Conservation (phyloP, 306 rosid genomes). For the Phaseolus lunatus region DNA sequence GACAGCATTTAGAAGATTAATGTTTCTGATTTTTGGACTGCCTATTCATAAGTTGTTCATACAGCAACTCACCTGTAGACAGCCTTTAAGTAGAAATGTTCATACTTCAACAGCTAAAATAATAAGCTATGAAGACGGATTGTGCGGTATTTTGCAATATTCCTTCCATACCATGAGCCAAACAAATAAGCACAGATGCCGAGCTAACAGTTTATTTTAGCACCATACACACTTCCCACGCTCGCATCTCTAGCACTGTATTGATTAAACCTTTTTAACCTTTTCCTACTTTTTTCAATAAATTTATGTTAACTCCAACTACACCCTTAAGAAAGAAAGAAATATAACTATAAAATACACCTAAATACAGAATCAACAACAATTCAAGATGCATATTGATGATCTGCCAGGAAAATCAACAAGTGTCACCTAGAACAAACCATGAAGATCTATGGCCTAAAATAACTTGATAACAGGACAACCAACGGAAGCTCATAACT, state of each 20-base stretch:
- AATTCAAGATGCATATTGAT: constrained; percentile 31
- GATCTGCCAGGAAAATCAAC: constrained; percentile 31
- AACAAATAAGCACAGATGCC: too few species aligned
- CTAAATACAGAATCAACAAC: constrained; percentile 18
- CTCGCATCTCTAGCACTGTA: constrained; percentile 11
- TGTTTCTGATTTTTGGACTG: background rate
- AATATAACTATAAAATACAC: constrained; percentile 13
- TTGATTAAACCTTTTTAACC: too few species aligned
- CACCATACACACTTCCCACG: background rate
- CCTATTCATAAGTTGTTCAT: background rate
- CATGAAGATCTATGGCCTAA: constrained; percentile 10
- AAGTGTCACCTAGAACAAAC: constrained; percentile 18
- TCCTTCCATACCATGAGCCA: constrained; percentile 17
- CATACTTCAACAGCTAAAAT: constrained; percentile 10
- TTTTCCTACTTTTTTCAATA: too few species aligned
- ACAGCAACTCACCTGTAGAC: background rate
- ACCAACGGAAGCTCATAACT: constrained; percentile 22
- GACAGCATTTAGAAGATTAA: constrained; percentile 4
- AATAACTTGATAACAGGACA: constrained; percentile 10
- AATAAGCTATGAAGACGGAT: constrained; percentile 8
- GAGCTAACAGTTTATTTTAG: constrained; percentile 10
- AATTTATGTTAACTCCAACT: background rate
- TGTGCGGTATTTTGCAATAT: background rate
- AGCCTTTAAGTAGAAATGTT: constrained; percentile 9
- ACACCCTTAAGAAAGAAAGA: background rate